A percentile compares a stretch with the other conserved stretches of the same genome.
These are phyloP conservation scores for Trichoderma asperelloides DNA, from an alignment of 495 filamentous ascomycete species.

Conservation along the genomic window DNA sequence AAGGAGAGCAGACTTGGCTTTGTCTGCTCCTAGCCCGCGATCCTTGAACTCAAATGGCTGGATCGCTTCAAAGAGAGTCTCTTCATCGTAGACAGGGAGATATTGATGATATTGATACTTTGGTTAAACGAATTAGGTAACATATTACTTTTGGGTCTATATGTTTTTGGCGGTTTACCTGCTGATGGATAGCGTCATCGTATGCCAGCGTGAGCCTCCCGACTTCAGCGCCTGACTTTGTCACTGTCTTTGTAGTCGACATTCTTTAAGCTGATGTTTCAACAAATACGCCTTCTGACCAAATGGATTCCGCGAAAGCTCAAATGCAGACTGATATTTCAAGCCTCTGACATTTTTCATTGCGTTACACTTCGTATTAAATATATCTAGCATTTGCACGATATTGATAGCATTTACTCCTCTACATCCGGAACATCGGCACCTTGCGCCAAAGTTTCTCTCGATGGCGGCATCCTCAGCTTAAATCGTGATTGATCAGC, in stretches of 20 bases:
- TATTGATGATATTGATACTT: constrained; percentile 52
- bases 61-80: constrained; percentile 48
- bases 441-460: neutral
- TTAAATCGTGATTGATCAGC: neutral
- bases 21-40: constrained; percentile 48
- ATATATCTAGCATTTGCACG: neutral
- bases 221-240: neutral
- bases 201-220: constrained; percentile 21
- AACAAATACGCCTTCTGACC: neutral
- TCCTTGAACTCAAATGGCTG: constrained; percentile 51
- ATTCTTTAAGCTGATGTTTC: neutral
- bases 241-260: constrained; percentile 1
- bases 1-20: constrained; percentile 49
- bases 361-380: neutral
- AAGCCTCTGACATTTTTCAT: neutral
- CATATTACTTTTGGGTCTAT: neutral
- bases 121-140: constrained; percentile 8
- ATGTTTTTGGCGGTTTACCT: neutral
- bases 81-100: constrained; percentile 55
- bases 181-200: constrained; percentile 20
- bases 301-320: neutral
- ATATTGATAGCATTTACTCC: neutral
- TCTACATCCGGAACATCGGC: neutral
- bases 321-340: neutral
- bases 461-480: neutral